phyloP scores from a whole-genome alignment of 2,329 filamentous ascomycete genomes.

The Lojkania enalia region DNA sequence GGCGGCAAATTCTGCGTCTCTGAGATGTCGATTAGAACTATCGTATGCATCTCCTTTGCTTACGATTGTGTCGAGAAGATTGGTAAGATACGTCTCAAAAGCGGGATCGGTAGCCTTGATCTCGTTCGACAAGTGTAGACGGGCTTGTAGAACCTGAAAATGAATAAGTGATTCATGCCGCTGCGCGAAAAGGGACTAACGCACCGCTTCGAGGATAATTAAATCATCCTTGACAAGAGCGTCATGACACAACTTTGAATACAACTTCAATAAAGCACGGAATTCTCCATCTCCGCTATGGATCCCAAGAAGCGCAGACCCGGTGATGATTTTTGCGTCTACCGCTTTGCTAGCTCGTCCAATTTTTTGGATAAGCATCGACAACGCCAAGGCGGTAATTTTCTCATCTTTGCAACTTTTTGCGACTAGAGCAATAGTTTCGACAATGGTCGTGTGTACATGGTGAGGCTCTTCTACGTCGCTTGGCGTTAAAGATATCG shows the following conservation, averaged over 20 bases:
- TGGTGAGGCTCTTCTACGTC: constrained; percentile 77
- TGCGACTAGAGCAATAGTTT: constrained; percentile 90
- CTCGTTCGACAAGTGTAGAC: constrained; percentile 74
- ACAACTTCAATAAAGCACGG: constrained; percentile 81
- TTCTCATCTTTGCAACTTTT: constrained; percentile 81
- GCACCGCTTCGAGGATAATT: constrained; percentile 70
- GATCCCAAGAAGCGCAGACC: constrained; percentile 76
- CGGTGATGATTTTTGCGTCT: constrained; percentile 82
- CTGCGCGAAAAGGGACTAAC: constrained; percentile 30
- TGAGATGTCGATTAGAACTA: constrained; percentile 68
- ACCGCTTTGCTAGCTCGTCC: constrained; percentile 79
- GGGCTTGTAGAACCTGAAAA: constrained; percentile 73
- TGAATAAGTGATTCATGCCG: not conserved
- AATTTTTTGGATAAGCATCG: constrained; percentile 95
- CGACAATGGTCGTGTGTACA: constrained; percentile 87
- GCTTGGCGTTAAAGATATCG: constrained; percentile 74
- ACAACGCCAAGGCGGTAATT: constrained; percentile 89
- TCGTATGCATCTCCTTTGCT: constrained; percentile 87
- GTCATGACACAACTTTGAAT: constrained; percentile 73
- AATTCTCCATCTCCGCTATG: constrained; percentile 81
- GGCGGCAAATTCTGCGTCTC: constrained; percentile 79
- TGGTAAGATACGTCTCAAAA: constrained; percentile 80
- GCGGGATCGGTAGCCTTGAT: constrained; percentile 70
- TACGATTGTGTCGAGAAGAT: constrained; percentile 83
- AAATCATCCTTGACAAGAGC: constrained; percentile 71